Base-by-base conservation (phyloP, 2,329 filamentous ascomycete species). In the Orbilia javanica region DNA sequence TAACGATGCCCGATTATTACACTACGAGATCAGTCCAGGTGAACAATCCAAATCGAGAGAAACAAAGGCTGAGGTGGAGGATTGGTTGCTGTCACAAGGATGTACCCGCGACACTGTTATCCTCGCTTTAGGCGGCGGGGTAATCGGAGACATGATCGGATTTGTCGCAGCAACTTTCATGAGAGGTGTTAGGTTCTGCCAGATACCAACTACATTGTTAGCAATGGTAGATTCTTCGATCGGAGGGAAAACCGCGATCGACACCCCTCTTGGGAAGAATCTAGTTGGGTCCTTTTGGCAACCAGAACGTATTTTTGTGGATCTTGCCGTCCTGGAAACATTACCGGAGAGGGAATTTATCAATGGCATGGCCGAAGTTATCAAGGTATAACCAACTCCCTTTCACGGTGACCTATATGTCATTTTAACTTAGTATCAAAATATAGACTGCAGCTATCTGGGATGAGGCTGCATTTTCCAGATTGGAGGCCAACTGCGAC, bases 161-260 rank as follows among this genome's bases (percentile, higher is more conserved):
- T 99, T 97, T 84, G 94, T 98, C 64, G 96, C 96, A 22, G 94
- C 96, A 44, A 99, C 96, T 42, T 99, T 98, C 86, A 99, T 99
- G 96, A 91, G 96, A 81, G 96, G 96, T 70, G 91, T 99, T 79
- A 93, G 93, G 81, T 97, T 97, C 83, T 94, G 97, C 48, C 96
- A 99, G 85, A 94, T 99, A 55, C 96, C 96, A 0, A 99, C 96
- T 8, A 97, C 94, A 0, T 87, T 99, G 72, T 88, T 99, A 66
- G 90, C 96, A 80, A 99, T 99, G 96, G 96, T 99, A 48, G 96
- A 99, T 85, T 98, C 95, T 53, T 97, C 94, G 42, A 98, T 99
- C 83, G 96, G 96, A 79, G 96, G 96, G 80, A 99, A 99, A 87
- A 99, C 96, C 8, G 96, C 96, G 71, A 98, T 99, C 84, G 96